Conservation (phyloP, 352 stramenopile genomes). For the Phytophthora agathidicida region DNA sequence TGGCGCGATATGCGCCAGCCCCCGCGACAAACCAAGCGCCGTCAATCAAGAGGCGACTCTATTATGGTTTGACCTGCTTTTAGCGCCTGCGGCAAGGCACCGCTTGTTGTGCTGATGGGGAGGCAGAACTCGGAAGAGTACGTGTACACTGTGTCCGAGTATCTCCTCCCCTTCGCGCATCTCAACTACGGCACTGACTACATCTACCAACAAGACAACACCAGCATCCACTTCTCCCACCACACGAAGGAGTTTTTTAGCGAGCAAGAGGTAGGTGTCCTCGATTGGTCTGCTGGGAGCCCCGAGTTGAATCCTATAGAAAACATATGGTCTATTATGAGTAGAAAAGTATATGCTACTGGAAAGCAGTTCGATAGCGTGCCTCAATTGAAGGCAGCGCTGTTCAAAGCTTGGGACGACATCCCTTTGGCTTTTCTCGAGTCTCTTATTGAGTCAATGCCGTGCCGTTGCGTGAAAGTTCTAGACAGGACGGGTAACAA, state of each 20-base stretch:
- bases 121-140: constrained; percentile 32
- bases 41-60: constrained; percentile 21
- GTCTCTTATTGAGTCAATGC: constrained; percentile 17
- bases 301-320: constrained; percentile 38
- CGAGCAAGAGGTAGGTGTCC: constrained; percentile 11
- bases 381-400: neutral
- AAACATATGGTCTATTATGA: constrained; percentile 29
- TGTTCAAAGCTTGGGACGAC: constrained; percentile 1
- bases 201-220: constrained; percentile 38
- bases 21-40: constrained; percentile 1
- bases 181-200: constrained; percentile 23
- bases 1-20: constrained; percentile 28
- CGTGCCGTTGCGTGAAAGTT: constrained; percentile 13
- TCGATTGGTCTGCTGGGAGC: constrained; percentile 30
- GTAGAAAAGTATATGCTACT: constrained; percentile 20
- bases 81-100: constrained; percentile 2
- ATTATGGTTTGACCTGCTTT: constrained; percentile 37
- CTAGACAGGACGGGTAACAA: constrained; percentile 22
- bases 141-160: constrained; percentile 26
- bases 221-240: constrained; percentile 22
- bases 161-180: constrained; percentile 27
- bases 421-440: neutral
- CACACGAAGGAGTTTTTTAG: constrained; percentile 26
- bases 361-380: constrained; percentile 14
- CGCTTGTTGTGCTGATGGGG: constrained; percentile 18